A percentile compares a stretch with the other conserved stretches of the same genome.
Conservation (phyloP, 2,329 filamentous ascomycete genomes). For the Didymella pomorum region DNA sequence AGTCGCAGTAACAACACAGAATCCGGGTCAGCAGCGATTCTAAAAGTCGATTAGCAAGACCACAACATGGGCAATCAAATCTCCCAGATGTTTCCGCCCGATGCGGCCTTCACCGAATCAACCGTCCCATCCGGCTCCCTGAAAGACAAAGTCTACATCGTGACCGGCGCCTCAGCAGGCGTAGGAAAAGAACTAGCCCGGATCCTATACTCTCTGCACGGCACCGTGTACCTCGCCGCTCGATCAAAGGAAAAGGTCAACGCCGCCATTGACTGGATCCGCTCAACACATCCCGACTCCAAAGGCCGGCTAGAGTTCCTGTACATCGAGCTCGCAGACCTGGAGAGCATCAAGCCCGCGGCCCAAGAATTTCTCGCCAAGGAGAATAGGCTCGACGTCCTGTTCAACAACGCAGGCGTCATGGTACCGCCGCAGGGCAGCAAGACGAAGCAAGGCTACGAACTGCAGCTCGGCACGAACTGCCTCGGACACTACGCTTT, state of each 20-base stretch:
- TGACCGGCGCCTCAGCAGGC: conserved; percentile 60
- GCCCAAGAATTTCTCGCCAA: conserved; percentile 49
- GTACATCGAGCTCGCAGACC: conserved; percentile 53
- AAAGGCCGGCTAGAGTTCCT: conserved; percentile 34
- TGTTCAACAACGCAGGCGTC: conserved; percentile 51
- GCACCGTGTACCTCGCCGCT: conserved; percentile 64
- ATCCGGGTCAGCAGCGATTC: neutral
- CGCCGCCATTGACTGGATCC: conserved; percentile 59
- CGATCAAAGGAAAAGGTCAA: conserved; percentile 50
- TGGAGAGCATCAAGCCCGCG: conserved; percentile 49
- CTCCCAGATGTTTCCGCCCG: conserved; percentile 29
- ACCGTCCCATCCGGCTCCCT: conserved; percentile 48
- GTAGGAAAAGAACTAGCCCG: conserved; percentile 62
- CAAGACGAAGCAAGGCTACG: conserved; percentile 35
- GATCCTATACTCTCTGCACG: conserved; percentile 64
- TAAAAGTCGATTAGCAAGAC: neutral
- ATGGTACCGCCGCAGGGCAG: conserved; percentile 38
- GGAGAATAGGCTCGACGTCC: conserved; percentile 54
- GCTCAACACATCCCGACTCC: conserved; percentile 34
- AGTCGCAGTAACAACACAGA: neutral
- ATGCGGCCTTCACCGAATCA: conserved; percentile 27
- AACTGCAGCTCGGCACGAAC: conserved; percentile 52
- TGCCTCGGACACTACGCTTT: conserved; percentile 53
- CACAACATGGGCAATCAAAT: conserved; percentile 28
- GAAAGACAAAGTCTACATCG: conserved; percentile 60